Base-by-base conservation (phyloP, 2,329 filamentous ascomycete genomes). In the Akanthomyces lecanii region DNA sequence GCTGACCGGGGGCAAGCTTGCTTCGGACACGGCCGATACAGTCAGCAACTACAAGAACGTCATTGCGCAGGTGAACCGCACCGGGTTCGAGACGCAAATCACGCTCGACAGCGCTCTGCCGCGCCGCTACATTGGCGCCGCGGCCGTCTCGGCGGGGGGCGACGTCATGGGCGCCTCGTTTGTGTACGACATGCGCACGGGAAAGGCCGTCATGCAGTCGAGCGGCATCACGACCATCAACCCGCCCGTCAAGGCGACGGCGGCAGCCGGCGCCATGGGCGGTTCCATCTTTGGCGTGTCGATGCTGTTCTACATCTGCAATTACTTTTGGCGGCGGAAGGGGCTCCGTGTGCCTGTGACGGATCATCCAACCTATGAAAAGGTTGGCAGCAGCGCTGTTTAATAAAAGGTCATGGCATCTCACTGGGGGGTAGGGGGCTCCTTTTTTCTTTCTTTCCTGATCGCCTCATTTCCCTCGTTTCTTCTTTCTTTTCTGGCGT, bases 61-160 rank as follows among this genome's bases (percentile, higher is more conserved):
- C 54, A 63, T 71, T 38, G 62, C 65, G 30, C 25, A 65, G 21
- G 62, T 66, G 14, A 67, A 69, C 64, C 70, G 69, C 56, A 70
- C 67, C 59, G 70, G 70, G 12, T 72, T 72, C 66, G 70, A 72
- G 63, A 71, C 70, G 1, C 30, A 60, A 14, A 67, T 71, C 33
- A 53, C 48, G 21, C 64, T 72, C 14, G 67, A 66, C 16, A 47
- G 60, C 21, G 28, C 51, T 21, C 21, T 21, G 11, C 59, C 60
- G 36, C 61, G 62, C n/a, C 68, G 68, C 23, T 72, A 70, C 65
- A 67, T 71, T 48, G 69, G 64, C 21, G 69, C 66, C 23, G 71
- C 70, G 5, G 71, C 70, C 40, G 38, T 72, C 5, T 64, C 67
- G 23, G 63, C 62, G 23, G 56, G 67, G 30, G 70, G 69, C 14